phyloP scores from a whole-genome alignment of 139 green algal species.

The Chlorella sp. region DNA sequence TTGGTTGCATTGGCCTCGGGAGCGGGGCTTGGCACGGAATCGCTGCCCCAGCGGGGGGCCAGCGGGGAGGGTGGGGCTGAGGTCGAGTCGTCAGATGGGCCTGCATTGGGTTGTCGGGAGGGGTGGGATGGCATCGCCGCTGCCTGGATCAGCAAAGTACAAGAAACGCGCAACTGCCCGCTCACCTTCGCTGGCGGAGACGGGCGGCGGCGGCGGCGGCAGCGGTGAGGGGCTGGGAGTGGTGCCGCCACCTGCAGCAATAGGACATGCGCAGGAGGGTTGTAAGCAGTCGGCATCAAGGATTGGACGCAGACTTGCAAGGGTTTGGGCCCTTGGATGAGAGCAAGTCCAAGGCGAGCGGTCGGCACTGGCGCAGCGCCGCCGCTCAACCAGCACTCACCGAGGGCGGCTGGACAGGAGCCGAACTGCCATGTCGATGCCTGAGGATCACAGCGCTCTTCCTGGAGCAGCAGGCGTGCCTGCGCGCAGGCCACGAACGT shows the following conservation, averaged over 20 bases:
- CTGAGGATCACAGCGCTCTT: neutral
- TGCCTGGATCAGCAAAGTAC: too few species aligned
- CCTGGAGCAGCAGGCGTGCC: neutral
- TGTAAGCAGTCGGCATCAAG: too few species aligned
- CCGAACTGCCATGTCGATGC: neutral
- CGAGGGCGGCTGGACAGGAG: too few species aligned
- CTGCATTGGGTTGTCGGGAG: neutral
- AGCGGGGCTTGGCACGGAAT: neutral
- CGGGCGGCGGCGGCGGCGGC: too few species aligned
- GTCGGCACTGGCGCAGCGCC: too few species aligned
- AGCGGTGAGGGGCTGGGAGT: neutral
- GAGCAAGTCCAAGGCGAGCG: too few species aligned
- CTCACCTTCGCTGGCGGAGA: neutral
- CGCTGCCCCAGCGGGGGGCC: constrained; percentile 3
- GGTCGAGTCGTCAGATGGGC: neutral
- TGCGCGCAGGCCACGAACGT: neutral
- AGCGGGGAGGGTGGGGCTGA: neutral
- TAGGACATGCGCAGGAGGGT: neutral
- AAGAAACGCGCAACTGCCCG: too few species aligned
- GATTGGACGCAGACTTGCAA: neutral
- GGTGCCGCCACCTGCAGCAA: neutral
- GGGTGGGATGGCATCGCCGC: too few species aligned
- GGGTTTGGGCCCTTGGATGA: neutral
- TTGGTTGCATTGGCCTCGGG: too few species aligned
- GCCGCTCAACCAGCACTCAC: too few species aligned